These are phyloP conservation scores for Yarrowia hollandica DNA, from an alignment of 805 yeast genomes.

Conservation along the genomic window DNA sequence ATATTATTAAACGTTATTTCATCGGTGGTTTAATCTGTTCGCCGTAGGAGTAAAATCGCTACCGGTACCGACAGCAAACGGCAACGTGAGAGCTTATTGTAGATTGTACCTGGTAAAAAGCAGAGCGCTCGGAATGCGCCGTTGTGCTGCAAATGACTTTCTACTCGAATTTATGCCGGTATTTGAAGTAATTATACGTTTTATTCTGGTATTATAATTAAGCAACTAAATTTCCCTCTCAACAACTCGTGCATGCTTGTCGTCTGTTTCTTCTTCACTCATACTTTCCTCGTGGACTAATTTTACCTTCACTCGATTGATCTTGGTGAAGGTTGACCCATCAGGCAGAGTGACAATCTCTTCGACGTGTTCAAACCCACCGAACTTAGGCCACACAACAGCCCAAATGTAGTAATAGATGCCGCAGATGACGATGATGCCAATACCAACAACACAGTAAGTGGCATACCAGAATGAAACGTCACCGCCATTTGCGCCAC, in stretches of 20 bases:
- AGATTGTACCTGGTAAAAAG: no score
- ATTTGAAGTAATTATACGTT: no score
- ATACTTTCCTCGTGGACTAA: not conserved
- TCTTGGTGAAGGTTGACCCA: conserved; percentile 1
- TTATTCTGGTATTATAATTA: no score
- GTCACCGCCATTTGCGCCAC: conserved; percentile 19
- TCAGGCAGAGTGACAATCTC: conserved; percentile 1
- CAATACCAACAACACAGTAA: conserved; percentile 27
- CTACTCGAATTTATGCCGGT: no score
- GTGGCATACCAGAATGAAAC: conserved; percentile 24
- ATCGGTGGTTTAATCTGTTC: no score
- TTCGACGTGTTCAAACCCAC: not conserved
- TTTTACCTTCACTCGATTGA: conserved; percentile 12
- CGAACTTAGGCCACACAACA: conserved; percentile 12
- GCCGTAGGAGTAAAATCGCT: no score
- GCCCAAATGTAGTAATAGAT: conserved; percentile 19
- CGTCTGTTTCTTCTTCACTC: not conserved
- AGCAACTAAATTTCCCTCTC: not conserved
- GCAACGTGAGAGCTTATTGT: no score
- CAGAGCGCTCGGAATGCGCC: no score
- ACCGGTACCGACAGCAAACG: no score
- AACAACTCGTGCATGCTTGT: not conserved
- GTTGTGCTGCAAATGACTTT: no score
- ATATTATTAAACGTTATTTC: no score
- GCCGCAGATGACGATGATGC: conserved; percentile 10